Evolutionary conservation across 106 monocot species (phyloP), one percentile per base, ranked within the genome.

Genomic region (Phalaenopsis equestris): DNA sequence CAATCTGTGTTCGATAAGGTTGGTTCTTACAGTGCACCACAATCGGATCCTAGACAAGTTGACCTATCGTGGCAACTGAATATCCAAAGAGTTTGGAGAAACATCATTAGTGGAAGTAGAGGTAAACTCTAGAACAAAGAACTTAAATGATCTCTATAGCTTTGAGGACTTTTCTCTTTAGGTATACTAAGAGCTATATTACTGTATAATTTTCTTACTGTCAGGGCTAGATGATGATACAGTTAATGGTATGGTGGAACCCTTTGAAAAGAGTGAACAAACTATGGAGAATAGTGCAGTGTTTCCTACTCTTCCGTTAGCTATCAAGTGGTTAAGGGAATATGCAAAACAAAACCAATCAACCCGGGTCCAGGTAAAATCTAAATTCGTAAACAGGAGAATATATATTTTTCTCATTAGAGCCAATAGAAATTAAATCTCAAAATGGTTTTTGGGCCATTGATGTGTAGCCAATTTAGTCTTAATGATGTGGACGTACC

Each of bases 51-150:
- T 83, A 79, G 79, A 46, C 88, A 79, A 67, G 78, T 86, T 80
- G 94, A 98, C 82, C 80, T 98, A 16, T 86, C 94, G 47, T 98
- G 94, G 94, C 98, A 98, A 75, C 64, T 89, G 77, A 89, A 86
- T 55, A 86, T 98, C 70, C 90, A 94, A 84, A 87, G 79, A 79
- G 87, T 87, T 65, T 98, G 94, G 94, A 88, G 91, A 68, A 90
- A 80, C 61, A 81, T 92, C 58, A 45, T 79, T 37, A 48, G 79
- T 73, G 78, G 80, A n/a, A 84, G 85, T 3, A 89, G 83, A 89
- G 91, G 90, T 90, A 83, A 21, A 6, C 56, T 23, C 42, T 43
- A 6, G 55, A 6, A 46, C 23, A 42, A 74, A 74, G 43, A 74
- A 42, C 18, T 42, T 38, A 3, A 43, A 42, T 42, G 9, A 42